phyloP scores from a whole-genome alignment of 2,329 filamentous ascomycete genomes.

The Zymoseptoria passerinii region DNA sequence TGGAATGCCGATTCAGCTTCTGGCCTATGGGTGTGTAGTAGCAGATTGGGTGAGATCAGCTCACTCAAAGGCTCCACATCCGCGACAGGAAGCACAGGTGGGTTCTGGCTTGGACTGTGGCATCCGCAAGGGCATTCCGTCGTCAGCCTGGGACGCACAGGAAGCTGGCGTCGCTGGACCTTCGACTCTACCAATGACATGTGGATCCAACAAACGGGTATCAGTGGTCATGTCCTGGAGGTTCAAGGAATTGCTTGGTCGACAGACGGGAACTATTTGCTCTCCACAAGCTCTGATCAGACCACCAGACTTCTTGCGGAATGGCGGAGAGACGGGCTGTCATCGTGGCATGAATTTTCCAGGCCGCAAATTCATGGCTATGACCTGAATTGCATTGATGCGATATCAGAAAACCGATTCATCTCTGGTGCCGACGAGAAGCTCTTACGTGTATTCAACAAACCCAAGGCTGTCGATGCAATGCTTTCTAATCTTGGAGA shows the following conservation, averaged over 20 bases:
- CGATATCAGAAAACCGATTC: conserved; percentile 65
- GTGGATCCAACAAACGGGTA: conserved; percentile 69
- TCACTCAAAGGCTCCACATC: conserved; percentile 92
- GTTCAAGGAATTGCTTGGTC: conserved; percentile 82
- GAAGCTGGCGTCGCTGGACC: conserved; percentile 85
- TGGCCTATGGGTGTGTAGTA: conserved; percentile 82
- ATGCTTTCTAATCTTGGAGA: conserved; percentile 38
- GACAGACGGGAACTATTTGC: conserved; percentile 67
- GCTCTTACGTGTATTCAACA: conserved; percentile 87
- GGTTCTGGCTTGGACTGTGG: conserved; percentile 96
- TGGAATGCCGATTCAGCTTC: conserved; percentile 81
- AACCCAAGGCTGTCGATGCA: conserved; percentile 73
- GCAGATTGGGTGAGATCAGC: conserved; percentile 85
- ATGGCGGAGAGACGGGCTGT: conserved; percentile 51
- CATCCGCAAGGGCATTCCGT: conserved; percentile 66
- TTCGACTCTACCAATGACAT: conserved; percentile 52
- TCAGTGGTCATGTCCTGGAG: conserved; percentile 75
- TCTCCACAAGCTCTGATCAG: conserved; percentile 86
- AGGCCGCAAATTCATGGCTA: conserved; percentile 97
- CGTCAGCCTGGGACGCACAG: conserved; percentile 78
- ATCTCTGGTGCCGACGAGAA: conserved; percentile 96
- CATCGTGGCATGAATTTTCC: conserved; percentile 90
- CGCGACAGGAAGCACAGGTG: conserved; percentile 88
- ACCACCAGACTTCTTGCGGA: conserved; percentile 79
- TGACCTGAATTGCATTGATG: conserved; percentile 88